Evolutionary conservation across 2,329 filamentous ascomycete genomes (phyloP).

Genomic region (Botrytis deweyae): DNA sequence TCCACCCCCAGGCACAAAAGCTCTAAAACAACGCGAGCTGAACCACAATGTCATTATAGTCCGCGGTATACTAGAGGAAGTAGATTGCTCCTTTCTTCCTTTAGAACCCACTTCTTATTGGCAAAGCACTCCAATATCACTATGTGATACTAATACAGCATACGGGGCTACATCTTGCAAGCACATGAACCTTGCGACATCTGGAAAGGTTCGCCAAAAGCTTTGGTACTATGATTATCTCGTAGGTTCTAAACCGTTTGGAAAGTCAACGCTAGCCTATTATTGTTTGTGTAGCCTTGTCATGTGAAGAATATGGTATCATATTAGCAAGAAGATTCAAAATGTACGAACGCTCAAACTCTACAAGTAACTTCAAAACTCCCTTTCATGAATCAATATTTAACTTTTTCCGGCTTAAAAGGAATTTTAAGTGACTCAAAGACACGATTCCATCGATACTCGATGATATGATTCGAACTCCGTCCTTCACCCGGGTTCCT

Average conservation of each 20-base stretch:
- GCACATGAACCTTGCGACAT: background rate
- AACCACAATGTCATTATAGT: background rate
- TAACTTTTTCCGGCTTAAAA: background rate
- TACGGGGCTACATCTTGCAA: background rate
- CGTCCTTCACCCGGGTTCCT: background rate
- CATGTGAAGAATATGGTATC: background rate
- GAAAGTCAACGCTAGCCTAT: background rate
- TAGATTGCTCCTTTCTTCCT: background rate
- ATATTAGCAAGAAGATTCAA: background rate
- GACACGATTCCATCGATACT: background rate
- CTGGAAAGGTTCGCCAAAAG: background rate
- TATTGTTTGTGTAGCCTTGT: background rate
- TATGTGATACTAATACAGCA: background rate
- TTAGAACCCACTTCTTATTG: background rate
- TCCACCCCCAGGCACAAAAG: background rate
- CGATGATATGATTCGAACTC: background rate
- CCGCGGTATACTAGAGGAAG: background rate
- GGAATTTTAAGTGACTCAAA: background rate
- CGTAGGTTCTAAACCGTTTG: background rate
- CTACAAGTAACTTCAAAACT: background rate
- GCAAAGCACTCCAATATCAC: background rate
- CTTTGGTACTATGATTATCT: background rate
- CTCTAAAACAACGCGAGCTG: no score
- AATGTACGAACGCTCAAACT: background rate
- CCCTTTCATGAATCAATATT: background rate